Percentiles rank a stretch among this genome's conserved stretches.
phyloP scores from a whole-genome alignment of 805 yeast species.

The Teunomyces lycoperdinae region DNA sequence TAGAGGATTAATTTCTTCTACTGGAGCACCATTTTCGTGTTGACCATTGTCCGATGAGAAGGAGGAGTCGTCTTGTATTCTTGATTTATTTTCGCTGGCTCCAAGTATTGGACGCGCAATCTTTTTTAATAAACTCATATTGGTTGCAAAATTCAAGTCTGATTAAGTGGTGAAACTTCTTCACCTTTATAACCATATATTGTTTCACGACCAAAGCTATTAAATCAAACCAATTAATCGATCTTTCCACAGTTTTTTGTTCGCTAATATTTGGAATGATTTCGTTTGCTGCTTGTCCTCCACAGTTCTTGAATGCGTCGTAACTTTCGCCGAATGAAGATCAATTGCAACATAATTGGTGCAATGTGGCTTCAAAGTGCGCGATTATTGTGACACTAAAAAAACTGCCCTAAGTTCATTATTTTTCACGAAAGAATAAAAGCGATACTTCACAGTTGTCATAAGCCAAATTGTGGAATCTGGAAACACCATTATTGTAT shows the following conservation, averaged over 20 bases:
- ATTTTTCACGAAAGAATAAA: too few species aligned
- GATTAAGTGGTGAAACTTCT: not conserved
- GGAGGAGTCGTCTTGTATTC: not conserved
- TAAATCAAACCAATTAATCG: not conserved
- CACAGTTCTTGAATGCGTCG: not conserved
- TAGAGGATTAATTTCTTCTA: conserved; percentile 36
- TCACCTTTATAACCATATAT: not conserved
- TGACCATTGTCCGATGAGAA: conserved; percentile 8
- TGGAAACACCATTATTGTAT: too few species aligned
- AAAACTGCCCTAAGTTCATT: not conserved
- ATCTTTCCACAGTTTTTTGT: not conserved
- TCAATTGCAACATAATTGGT: not conserved
- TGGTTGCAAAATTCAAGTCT: not conserved
- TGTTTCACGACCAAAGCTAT: too few species aligned
- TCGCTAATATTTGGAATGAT: not conserved
- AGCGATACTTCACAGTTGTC: too few species aligned
- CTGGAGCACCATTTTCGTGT: conserved; percentile 37
- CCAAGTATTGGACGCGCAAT: not conserved
- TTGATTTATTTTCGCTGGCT: not conserved
- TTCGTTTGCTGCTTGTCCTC: not conserved
- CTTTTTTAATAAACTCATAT: not conserved
- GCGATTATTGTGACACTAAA: not conserved
- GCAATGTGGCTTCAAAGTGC: not conserved
- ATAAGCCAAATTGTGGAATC: too few species aligned
- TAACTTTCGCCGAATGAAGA: not conserved